Conservation (phyloP, 129 eudicot species). For the Kitagawia praeruptora region DNA sequence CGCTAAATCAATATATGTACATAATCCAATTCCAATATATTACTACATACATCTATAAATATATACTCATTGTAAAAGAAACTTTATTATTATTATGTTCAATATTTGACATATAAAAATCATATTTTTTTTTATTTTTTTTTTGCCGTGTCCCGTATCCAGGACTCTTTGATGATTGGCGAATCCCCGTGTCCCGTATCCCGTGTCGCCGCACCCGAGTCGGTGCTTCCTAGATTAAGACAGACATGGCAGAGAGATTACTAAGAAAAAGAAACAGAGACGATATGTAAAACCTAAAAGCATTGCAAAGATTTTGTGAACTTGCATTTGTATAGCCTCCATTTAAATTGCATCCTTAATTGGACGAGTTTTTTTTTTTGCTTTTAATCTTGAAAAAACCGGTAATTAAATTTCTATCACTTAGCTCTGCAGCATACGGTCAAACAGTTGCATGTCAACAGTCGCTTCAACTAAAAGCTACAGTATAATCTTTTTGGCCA, state of each 20-base stretch:
- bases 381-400: neutral
- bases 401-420: neutral
- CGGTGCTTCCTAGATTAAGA: neutral
- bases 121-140: too few species aligned
- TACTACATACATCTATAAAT: too few species aligned
- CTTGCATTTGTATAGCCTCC: neutral
- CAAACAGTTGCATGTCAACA: neutral
- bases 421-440: neutral
- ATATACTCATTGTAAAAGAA: too few species aligned
- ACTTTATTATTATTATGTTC: too few species aligned
- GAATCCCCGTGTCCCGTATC: too few species aligned
- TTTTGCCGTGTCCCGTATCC: too few species aligned
- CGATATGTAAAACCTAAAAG: neutral
- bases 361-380: neutral
- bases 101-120: too few species aligned
- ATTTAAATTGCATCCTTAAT: neutral
- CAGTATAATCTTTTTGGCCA: neutral
- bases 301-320: neutral
- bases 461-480: neutral
- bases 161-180: too few species aligned
- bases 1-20: too few species aligned
- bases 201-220: too few species aligned
- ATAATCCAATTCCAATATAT: too few species aligned
- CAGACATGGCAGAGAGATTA: neutral
- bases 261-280: neutral